Evolutionary conservation across 768 basidiomycete genomes (phyloP).

Genomic region (Amanita brunnescens): DNA sequence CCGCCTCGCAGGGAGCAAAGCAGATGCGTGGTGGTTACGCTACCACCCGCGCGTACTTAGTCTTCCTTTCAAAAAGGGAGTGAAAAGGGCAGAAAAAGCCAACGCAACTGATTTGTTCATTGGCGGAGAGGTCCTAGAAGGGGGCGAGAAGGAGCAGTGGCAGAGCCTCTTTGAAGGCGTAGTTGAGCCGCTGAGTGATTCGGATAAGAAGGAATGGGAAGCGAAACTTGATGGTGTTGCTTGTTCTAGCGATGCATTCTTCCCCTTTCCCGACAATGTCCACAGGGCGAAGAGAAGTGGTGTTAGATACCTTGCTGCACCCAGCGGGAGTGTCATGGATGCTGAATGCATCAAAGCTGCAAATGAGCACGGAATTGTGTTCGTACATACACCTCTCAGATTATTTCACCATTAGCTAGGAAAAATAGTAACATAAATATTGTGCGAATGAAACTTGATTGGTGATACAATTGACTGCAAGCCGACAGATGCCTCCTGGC

Average conservation of each 20-base stretch:
- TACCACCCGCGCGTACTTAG: constrained; percentile 91
- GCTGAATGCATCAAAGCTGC: constrained; percentile 93
- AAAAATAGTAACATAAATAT: no score
- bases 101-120: constrained; percentile 98
- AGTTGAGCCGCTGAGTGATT: constrained; percentile 54
- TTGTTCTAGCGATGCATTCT: constrained; percentile 97
- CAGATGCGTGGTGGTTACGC: constrained; percentile 99
- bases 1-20: constrained; percentile 92
- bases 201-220: constrained; percentile 72
- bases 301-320: constrained; percentile 85
- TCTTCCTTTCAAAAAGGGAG: constrained; percentile 94
- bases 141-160: constrained; percentile 87
- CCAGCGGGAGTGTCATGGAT: constrained; percentile 96
- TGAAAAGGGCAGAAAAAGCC: constrained; percentile 96
- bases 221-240: constrained; percentile 73
- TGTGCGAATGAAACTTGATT: no score
- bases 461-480: no score
- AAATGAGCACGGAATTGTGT: constrained; percentile 87
- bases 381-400: constrained; percentile 80
- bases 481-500: no score
- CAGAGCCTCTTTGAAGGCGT: constrained; percentile 73
- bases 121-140: constrained; percentile 79
- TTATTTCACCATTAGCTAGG: constrained; percentile 88
- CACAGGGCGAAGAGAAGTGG: constrained; percentile 89
- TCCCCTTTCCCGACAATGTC: constrained; percentile 99